These are phyloP conservation scores for Cymbopogon citratus DNA, from an alignment of 176 grass and related monocot genomes.

Conservation along the genomic window DNA sequence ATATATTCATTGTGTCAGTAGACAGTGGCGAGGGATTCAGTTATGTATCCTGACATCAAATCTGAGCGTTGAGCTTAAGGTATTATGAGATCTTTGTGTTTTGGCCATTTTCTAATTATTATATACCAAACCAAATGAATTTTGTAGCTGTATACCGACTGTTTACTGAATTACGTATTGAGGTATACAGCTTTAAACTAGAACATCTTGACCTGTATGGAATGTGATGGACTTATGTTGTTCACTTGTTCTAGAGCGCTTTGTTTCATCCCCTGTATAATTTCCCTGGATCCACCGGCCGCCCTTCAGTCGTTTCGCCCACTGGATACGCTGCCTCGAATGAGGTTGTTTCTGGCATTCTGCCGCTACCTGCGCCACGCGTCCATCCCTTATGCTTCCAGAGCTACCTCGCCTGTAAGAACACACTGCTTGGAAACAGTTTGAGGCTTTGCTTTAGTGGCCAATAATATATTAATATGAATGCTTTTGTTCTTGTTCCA, in stretches of 20 bases:
- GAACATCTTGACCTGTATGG: neutral
- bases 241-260: neutral
- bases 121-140: neutral
- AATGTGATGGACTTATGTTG: neutral
- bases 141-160: neutral
- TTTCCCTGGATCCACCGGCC: neutral
- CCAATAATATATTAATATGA: slow-evolving; percentile 19
- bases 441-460: neutral
- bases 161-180: neutral
- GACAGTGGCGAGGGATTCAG: neutral
- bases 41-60: neutral
- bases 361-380: neutral
- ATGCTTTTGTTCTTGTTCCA: slow-evolving; percentile 34
- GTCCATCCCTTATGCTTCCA: neutral
- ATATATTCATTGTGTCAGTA: neutral
- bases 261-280: neutral
- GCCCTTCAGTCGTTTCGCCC: neutral
- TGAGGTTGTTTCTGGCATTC: slow-evolving; percentile 25
- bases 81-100: neutral
- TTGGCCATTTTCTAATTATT: neutral
- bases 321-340: neutral
- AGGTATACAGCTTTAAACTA: neutral
- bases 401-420: slow-evolving; percentile 27
- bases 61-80: neutral
- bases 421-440: neutral